These are phyloP conservation scores for Scheffersomyces segobiensis DNA, from an alignment of 1,139 yeast species.

Conservation along the genomic window DNA sequence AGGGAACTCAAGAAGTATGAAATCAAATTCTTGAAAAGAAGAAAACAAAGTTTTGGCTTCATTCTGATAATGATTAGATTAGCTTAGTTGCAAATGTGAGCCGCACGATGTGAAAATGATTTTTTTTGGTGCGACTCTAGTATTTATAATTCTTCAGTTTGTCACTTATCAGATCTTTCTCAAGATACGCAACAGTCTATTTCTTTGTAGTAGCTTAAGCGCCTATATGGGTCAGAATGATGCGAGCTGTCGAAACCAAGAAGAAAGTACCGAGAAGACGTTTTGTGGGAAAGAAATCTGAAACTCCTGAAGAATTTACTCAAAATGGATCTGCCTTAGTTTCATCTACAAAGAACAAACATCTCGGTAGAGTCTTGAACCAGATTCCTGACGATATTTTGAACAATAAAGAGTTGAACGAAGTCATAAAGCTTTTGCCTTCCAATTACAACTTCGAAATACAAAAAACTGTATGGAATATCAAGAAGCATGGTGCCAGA, in stretches of 20 bases:
- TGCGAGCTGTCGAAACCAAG: neutral
- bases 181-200: neutral
- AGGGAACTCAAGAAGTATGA: neutral
- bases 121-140: neutral
- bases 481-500: slow-evolving; percentile 68
- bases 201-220: neutral
- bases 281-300: slow-evolving; percentile 33
- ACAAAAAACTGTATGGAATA: slow-evolving; percentile 94
- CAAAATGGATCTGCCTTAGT: slow-evolving; percentile 19
- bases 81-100: neutral
- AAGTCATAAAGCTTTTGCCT: slow-evolving; percentile 79
- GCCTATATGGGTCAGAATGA: neutral
- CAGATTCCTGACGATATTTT: slow-evolving; percentile 91
- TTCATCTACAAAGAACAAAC: slow-evolving; percentile 26
- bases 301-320: slow-evolving; percentile 1
- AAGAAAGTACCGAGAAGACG: slow-evolving; percentile 23
- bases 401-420: slow-evolving; percentile 74
- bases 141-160: no score
- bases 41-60: neutral
- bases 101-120: neutral
- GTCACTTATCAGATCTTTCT: neutral
- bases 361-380: slow-evolving; percentile 63
- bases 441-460: slow-evolving; percentile 92
- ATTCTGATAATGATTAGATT: neutral
- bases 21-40: neutral